Evolutionary conservation across 805 yeast genomes (phyloP), one percentile per base, ranked within the genome.

Genomic region (Ogataea paradorogensis): DNA sequence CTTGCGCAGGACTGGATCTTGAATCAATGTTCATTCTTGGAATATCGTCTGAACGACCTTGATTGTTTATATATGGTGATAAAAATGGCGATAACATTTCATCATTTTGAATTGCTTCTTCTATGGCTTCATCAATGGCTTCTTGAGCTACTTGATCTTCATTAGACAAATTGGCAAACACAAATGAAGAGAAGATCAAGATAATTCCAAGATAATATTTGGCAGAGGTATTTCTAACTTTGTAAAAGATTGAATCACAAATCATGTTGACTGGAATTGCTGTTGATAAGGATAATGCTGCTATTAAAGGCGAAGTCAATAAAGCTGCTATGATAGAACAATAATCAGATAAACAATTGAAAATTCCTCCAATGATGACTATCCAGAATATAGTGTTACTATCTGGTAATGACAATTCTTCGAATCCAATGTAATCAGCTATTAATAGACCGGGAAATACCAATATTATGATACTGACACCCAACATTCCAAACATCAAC

Each of bases 201-300:
- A 63, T 43, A n/a, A 76, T 71, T 0, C 82, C 82, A 11, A 69
- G 43, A 24, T 66, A 61, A 44, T 76, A 76, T 6, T 58, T 48
- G 5, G 59, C 46, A 1, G 65, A 56, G 1, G 66, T 51, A 27
- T 50, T 56, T 5, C 46, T 42, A 7, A 65, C 51, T 11, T 70
- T 46, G 45, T 67, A 73, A 35, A 62, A 56, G 4, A 60, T 33
- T 1, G 67, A 61, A 48, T 76, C 82, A 34, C 73, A 62, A 38
- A 71, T 63, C 50, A 76, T 71, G 21, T 74, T 71, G 16, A 76
- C 61, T 3, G 82, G 82, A 25, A 76, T 73, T 0, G 74, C 70
- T 0, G 76, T 65, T 1, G 80, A 73, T 25, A 76, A 55, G 3
- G 79, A 73, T 27, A 76, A 59, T 3, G 79, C 65, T 2, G 77